These are phyloP conservation scores for Heliosperma pusillum DNA, from an alignment of 148 eudicot genomes.

Conservation along the genomic window DNA sequence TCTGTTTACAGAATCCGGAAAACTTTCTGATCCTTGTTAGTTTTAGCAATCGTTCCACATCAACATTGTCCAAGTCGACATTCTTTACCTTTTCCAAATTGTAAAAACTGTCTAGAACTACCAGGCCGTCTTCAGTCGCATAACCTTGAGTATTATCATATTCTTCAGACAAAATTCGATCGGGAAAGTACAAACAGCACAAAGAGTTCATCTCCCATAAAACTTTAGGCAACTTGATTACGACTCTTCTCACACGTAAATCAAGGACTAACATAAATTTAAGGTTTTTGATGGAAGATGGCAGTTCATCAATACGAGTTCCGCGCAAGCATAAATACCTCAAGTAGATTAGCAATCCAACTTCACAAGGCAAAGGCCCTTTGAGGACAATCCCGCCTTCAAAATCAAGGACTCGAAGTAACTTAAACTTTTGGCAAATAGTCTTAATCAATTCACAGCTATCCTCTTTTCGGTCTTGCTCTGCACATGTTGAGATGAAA, in stretches of 20 bases:
- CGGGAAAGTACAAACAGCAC: background rate
- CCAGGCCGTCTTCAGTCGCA: background rate
- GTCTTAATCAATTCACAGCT: background rate
- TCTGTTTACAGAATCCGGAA: background rate
- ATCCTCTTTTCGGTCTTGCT: background rate
- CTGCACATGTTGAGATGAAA: background rate
- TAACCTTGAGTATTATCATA: background rate
- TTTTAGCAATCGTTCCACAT: background rate
- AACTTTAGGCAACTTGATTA: constrained; percentile 1
- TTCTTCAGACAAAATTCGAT: background rate
- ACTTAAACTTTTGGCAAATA: background rate
- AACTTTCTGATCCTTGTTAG: background rate
- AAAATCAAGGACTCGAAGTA: background rate
- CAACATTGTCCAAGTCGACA: background rate
- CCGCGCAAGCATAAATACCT: background rate
- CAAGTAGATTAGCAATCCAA: background rate
- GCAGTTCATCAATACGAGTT: background rate
- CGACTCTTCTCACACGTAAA: background rate
- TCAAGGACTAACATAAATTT: background rate
- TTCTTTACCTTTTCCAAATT: background rate
- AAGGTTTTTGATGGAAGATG: constrained; percentile 1
- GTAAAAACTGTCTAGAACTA: background rate
- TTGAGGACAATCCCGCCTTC: background rate
- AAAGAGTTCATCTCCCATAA: background rate
- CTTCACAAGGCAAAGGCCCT: background rate